Evolutionary conservation across 2,329 filamentous ascomycete genomes (phyloP).

Genomic region (Magnaporthales sp.): DNA sequence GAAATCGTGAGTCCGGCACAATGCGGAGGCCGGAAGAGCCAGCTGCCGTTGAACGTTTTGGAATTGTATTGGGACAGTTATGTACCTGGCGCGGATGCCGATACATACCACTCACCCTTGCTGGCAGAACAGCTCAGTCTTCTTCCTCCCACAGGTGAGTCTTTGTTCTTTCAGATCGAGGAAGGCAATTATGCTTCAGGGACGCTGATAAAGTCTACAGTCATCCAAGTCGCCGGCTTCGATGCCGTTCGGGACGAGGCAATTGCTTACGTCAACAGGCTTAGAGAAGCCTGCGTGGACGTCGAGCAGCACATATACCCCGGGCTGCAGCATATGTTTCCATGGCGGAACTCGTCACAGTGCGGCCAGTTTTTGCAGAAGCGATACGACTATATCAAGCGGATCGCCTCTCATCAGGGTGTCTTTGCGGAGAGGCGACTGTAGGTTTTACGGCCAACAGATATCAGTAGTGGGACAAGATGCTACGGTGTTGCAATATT

Average conservation of each 20-base stretch:
- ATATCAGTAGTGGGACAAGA: neutral
- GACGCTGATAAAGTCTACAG: constrained; percentile 12
- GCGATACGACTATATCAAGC: neutral
- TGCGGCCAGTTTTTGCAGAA: neutral
- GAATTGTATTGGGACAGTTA: constrained; percentile 27
- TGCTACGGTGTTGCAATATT: neutral
- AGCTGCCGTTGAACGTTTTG: constrained; percentile 19
- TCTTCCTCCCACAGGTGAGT: constrained; percentile 25
- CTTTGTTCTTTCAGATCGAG: neutral
- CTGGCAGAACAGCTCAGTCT: constrained; percentile 20
- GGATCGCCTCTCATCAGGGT: neutral
- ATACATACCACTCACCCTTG: constrained; percentile 22
- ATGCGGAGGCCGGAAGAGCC: constrained; percentile 18
- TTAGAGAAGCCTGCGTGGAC: constrained; percentile 21
- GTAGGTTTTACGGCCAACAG: neutral
- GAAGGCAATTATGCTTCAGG: neutral
- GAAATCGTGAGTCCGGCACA: constrained; percentile 26
- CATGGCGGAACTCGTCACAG: neutral
- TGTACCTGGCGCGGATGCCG: constrained; percentile 17
- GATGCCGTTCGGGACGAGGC: constrained; percentile 29
- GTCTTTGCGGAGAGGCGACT: neutral
- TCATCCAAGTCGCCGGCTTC: constrained; percentile 24
- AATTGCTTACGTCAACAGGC: constrained; percentile 26
- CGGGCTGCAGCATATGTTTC: constrained; percentile 28
- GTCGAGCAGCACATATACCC: constrained; percentile 22